Evolutionary conservation across 768 basidiomycete genomes (phyloP).

Genomic region (Cystobasidium tubakii): DNA sequence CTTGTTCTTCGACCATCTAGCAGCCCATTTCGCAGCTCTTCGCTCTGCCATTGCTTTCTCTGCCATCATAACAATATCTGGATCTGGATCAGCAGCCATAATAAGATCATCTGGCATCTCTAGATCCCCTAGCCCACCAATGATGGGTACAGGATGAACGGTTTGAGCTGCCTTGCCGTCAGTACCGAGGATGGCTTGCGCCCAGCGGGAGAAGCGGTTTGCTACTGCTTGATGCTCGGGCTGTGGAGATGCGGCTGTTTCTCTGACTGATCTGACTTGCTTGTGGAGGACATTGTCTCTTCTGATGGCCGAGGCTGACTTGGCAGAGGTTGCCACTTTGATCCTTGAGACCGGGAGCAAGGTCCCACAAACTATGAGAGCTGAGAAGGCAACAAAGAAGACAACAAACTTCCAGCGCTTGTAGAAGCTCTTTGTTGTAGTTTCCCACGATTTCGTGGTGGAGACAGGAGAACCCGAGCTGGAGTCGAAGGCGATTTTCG

Average conservation of each 20-base stretch:
- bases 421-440: neutral
- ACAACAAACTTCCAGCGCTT: constrained; percentile 25
- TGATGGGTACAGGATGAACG: neutral
- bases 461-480: neutral
- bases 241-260: neutral
- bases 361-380: constrained; percentile 19
- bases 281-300: neutral
- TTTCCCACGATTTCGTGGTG: constrained; percentile 7
- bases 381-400: constrained; percentile 30
- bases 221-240: neutral
- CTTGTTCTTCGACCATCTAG: constrained; percentile 12
- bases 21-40: constrained; percentile 14
- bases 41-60: constrained; percentile 10
- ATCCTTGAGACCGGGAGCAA: constrained; percentile 2
- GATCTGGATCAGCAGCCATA: constrained; percentile 7
- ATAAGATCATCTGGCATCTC: constrained; percentile 8
- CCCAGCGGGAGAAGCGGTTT: constrained; percentile 21
- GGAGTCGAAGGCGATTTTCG: neutral
- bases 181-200: neutral
- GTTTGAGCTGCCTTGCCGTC: neutral
- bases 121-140: constrained; percentile 30
- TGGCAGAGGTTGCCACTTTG: neutral
- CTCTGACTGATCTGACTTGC: constrained; percentile 11
- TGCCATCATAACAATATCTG: neutral
- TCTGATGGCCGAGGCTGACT: neutral